These are phyloP conservation scores for Scleromitrula shiraiana DNA, from an alignment of 2,329 filamentous ascomycete species.

Conservation along the genomic window DNA sequence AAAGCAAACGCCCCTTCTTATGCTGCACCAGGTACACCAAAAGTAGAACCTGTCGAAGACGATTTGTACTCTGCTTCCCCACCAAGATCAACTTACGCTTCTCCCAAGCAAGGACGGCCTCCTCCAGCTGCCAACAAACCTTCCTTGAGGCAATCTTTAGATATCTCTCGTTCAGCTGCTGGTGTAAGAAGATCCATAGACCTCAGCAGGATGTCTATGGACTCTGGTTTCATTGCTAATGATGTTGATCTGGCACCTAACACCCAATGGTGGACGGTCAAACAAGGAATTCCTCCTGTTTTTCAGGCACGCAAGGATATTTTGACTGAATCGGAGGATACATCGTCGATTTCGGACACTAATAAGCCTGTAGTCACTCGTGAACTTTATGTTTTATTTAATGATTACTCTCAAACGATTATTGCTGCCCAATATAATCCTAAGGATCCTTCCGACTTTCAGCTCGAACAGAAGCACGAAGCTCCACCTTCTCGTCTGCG, in stretches of 20 bases:
- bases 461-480: constrained; percentile 80
- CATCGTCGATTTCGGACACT: constrained; percentile 58
- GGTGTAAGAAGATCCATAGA: constrained; percentile 52
- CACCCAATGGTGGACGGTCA: constrained; percentile 81
- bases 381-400: constrained; percentile 79
- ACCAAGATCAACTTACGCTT: constrained; percentile 24
- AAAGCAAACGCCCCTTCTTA: constrained; percentile 16
- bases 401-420: constrained; percentile 93
- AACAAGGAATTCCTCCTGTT: constrained; percentile 69
- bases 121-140: constrained; percentile 34
- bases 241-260: constrained; percentile 72
- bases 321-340: constrained; percentile 74
- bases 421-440: constrained; percentile 74
- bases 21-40: constrained; percentile 14
- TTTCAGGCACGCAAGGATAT: constrained; percentile 80
- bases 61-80: constrained; percentile 30
- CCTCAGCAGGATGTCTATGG: constrained; percentile 61
- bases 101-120: constrained; percentile 32
- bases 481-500: constrained; percentile 71
- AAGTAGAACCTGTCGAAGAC: constrained; percentile 22
- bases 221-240: constrained; percentile 77
- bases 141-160: constrained; percentile 52
- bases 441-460: constrained; percentile 62
- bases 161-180: constrained; percentile 47
- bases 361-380: constrained; percentile 67